phyloP scores from a whole-genome alignment of 1,139 yeast genomes.

The Lodderomyces pseudojiufengensis region DNA sequence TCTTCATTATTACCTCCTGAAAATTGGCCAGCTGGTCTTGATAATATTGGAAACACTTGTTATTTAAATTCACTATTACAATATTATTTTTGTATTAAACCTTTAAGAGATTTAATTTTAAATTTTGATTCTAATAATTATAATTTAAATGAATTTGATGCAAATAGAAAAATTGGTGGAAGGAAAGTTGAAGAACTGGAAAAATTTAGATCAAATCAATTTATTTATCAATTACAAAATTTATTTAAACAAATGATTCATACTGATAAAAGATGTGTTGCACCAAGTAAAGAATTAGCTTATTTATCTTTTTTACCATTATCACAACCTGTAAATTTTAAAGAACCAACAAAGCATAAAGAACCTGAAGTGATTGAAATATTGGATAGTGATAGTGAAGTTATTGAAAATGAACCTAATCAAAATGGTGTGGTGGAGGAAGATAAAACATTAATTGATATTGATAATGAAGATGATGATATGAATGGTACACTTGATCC shows the following conservation, averaged over 20 bases:
- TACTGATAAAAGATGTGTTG: constrained; percentile 60
- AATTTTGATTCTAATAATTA: constrained; percentile 41
- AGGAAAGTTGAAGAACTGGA: constrained; percentile 70
- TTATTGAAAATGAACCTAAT: not conserved
- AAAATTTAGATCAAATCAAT: constrained; percentile 76
- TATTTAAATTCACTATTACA: constrained; percentile 87
- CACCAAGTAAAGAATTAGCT: constrained; percentile 82
- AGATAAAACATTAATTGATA: constrained; percentile 12
- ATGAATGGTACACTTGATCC: not conserved
- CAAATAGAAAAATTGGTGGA: constrained; percentile 75
- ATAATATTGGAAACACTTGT: constrained; percentile 94
- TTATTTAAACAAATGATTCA: constrained; percentile 69
- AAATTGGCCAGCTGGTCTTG: constrained; percentile 85
- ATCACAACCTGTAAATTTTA: constrained; percentile 61
- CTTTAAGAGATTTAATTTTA: constrained; percentile 67
- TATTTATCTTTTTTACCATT: constrained; percentile 83
- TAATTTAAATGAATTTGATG: constrained; percentile 13
- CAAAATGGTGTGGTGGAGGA: not conserved
- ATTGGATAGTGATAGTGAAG: constrained; percentile 3
- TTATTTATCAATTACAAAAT: constrained; percentile 65
- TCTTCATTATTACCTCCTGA: constrained; percentile 57
- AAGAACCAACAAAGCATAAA: constrained; percentile 11
- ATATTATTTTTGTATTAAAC: constrained; percentile 81
- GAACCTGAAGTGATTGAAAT: constrained; percentile 3
- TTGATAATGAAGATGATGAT: constrained; percentile 10